A percentile compares a stretch with the other conserved stretches of the same genome.
phyloP scores from a whole-genome alignment of 805 yeast genomes.

The Saturnispora dispora region DNA sequence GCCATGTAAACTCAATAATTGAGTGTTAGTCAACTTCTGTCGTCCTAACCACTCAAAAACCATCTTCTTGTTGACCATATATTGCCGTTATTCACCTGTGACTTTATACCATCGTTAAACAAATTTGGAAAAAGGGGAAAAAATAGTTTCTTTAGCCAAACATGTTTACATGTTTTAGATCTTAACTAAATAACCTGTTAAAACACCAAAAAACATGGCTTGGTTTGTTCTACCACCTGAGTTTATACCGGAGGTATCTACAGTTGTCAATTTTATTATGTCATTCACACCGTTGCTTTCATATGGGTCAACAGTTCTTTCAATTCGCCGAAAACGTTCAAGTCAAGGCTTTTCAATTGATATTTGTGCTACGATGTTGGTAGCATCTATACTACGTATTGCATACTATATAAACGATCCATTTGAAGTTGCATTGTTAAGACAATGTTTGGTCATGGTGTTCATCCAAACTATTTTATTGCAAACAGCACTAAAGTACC shows the following conservation, averaged over 20 bases:
- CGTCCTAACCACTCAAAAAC: neutral
- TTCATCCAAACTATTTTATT: constrained; percentile 61
- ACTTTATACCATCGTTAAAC: neutral
- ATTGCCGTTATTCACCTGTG: neutral
- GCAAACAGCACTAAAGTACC: constrained; percentile 49
- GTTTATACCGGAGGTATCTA: constrained; percentile 23
- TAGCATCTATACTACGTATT: constrained; percentile 65
- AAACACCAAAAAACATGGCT: constrained; percentile 17
- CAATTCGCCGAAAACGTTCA: constrained; percentile 54
- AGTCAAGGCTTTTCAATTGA: constrained; percentile 84
- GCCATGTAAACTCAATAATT: neutral
- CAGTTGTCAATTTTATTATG: constrained; percentile 54
- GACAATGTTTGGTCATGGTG: constrained; percentile 84
- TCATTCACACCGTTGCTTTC: constrained; percentile 79
- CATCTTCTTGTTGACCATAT: neutral
- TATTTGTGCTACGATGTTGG: constrained; percentile 84
- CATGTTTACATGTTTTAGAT: neutral
- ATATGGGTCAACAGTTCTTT: constrained; percentile 72
- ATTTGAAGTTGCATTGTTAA: constrained; percentile 65
- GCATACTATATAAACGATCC: constrained; percentile 73
- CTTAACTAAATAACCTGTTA: neutral
- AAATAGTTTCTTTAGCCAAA: neutral
- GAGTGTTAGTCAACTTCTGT: constrained; percentile 7
- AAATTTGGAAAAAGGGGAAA: neutral
- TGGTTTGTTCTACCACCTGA: constrained; percentile 26